Base-by-base conservation (phyloP, 2,329 filamentous ascomycete genomes). In the Beauveria sp. region DNA sequence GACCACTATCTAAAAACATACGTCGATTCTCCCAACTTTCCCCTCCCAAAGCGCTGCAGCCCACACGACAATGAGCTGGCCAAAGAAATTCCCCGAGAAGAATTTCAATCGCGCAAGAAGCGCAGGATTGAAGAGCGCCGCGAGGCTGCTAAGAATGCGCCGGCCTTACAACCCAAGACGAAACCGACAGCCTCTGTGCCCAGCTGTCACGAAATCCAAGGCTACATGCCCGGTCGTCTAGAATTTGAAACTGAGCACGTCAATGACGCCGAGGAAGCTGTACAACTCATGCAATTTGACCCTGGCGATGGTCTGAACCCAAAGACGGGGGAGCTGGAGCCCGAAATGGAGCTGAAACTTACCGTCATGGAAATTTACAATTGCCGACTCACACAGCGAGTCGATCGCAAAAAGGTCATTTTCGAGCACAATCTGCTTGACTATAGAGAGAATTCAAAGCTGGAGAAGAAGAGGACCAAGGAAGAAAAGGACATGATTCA, bases 341-440 rank as follows among this genome's bases (percentile, higher is more conserved):
- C 94, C 0, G 94, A 99, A 73, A 96, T 96, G 82, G 92, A 97
- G 65, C 83, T 99, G 51, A 99, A 99, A 80, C 86, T 97, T 77
- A 96, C 92, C 0, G 92, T 99, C 22, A 97, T 99, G 86, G 92
- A 96, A 66, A 96, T 99, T 55, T 99, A 99, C 79, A 99, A 99
- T 70, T 88, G 89, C 62, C 86, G 92, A 5, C 78, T 99, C 20
- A 96, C 92, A 2, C 89, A 92, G 61, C 87, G 94, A 66, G 93
- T 93, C 7, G 93, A 97, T 69, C 84, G 94, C 51, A 99, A 99
- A 76, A 96, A 94, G 77, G 89, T 97, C 55, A 89, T 99, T 6
- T 97, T 99, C 68, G 92, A 97, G 71, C 94, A 99, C 74, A 90
- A 90, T 63, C 80, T 99, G 30, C 80, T 99, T 4, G 93, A 99